Evolutionary conservation across 2,329 filamentous ascomycete species (phyloP).

Genomic region (Aspergillus ochraceoroseus): DNA sequence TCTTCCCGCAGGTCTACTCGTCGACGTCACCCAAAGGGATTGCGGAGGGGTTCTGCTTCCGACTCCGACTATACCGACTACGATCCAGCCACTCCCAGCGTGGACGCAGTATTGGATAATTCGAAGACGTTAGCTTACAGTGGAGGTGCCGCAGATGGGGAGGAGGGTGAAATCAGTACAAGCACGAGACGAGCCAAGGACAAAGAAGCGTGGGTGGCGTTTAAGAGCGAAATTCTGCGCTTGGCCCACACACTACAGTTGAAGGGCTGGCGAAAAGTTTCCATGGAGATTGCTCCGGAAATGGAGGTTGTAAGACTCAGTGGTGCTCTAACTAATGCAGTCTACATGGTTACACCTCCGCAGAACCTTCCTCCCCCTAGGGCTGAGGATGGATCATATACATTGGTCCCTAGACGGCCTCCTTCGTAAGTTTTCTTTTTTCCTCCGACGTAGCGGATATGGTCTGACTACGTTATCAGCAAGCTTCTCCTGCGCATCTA

Average conservation of each 20-base stretch:
- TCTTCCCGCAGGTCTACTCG: slow-evolving; percentile 24
- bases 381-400: slow-evolving; percentile 38
- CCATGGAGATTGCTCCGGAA: slow-evolving; percentile 45
- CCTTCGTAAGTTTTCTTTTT: slow-evolving; percentile 47
- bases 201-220: slow-evolving; percentile 70
- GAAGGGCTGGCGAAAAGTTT: slow-evolving; percentile 84
- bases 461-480: no score
- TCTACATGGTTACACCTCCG: slow-evolving; percentile 88
- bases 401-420: slow-evolving; percentile 42
- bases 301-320: slow-evolving; percentile 54
- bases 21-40: slow-evolving; percentile 35
- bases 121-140: slow-evolving; percentile 78
- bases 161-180: slow-evolving; percentile 42
- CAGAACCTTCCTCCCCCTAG: slow-evolving; percentile 51
- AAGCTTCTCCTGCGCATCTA: slow-evolving; percentile 90
- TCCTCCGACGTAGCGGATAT: no score
- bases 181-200: slow-evolving; percentile 59
- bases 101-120: slow-evolving; percentile 82
- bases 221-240: slow-evolving; percentile 88
- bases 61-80: slow-evolving; percentile 81
- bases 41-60: slow-evolving; percentile 56
- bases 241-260: slow-evolving; percentile 81
- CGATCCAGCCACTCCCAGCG: slow-evolving; percentile 77
- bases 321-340: slow-evolving; percentile 90
- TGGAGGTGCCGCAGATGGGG: slow-evolving; percentile 49